Evolutionary conservation across 495 filamentous ascomycete species (phyloP), one percentile per base, ranked within the genome.

Genomic region (Rhizodiscina lignyota): DNA sequence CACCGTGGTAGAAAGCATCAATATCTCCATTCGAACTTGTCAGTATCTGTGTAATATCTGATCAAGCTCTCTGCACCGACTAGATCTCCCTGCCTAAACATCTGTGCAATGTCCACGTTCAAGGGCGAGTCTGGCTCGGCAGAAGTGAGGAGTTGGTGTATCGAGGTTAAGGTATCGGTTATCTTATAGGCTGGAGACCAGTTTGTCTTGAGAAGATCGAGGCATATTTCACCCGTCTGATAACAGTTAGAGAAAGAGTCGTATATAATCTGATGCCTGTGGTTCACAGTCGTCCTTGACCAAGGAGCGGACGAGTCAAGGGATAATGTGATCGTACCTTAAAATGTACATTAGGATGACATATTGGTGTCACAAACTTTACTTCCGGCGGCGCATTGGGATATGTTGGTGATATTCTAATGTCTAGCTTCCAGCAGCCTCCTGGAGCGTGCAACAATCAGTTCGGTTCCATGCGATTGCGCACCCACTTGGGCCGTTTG

Each of bases 121-220:
- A 96, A 59, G 41, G 89, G 89, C 43, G 72, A 79, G 43, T 94
- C 83, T 24, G 77, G 66, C 37, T 72, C 76, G 10, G 87, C 83
- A 40, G 74, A 70, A 28, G 64, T 72, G 36, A 93, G 61, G 46
- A 97, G 58, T 62, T 81, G 67, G 34, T 84, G 72, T 23, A 96
- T 68, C 16, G 74, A 72, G 44, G 79, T 76, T 45, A 94, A 56
- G 35, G 79, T 83, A 40, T 71, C 66, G 17, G 77, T 70, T 17
- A 94, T 63, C 20, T 77, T 87, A 50, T 89, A 91, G 21, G 78
- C 70, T 21, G 85, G 79, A 41, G 75, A 76, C 89, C 89, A 97
- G 30, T 69, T 66, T 20, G 74, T 70, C 43, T 77, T 78, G 30
- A 97, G 58, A 37, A 97, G 64, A 41, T 93, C 86, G 10, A 96